A percentile compares a stretch with the other conserved stretches of the same genome.
These are phyloP conservation scores for Podila clonocystis DNA, from an alignment of 192 early-diverging fungal species.

Conservation along the genomic window DNA sequence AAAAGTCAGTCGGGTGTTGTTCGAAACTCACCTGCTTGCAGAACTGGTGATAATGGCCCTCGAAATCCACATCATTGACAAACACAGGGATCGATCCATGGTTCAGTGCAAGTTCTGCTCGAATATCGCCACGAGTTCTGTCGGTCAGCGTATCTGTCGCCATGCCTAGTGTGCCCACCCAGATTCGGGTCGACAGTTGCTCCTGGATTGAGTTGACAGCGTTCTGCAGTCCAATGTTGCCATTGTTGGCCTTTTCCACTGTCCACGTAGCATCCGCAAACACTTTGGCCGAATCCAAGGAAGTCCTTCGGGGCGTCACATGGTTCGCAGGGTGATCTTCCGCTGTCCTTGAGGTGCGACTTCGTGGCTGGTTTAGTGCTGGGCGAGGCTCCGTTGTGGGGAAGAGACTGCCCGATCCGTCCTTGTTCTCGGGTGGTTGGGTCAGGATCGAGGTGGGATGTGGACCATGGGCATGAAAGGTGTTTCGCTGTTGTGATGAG, in stretches of 20 bases:
- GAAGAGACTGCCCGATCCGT: conserved; percentile 42
- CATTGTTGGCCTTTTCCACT: conserved; percentile 79
- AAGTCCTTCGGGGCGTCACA: conserved; percentile 21
- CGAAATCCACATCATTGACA: conserved; percentile 80
- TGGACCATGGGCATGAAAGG: conserved; percentile 45
- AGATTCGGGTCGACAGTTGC: conserved; percentile 67
- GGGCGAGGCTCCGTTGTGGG: conserved; percentile 29
- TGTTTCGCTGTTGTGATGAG: conserved; percentile 32
- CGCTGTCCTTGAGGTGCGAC: conserved; percentile 23
- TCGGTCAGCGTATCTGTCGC: conserved; percentile 74
- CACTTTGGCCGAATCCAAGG: conserved; percentile 47
- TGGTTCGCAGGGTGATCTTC: conserved; percentile 16
- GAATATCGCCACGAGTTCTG: conserved; percentile 67
- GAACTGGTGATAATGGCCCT: conserved; percentile 93
- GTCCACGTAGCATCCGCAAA: conserved; percentile 62
- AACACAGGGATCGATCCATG: conserved; percentile 84
- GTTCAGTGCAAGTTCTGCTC: conserved; percentile 66
- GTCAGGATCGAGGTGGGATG: conserved; percentile 26
- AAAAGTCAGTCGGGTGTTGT: neutral
- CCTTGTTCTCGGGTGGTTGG: conserved; percentile 21
- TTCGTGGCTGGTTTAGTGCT: conserved; percentile 43
- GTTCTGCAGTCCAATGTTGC: conserved; percentile 97
- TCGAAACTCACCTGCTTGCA: conserved; percentile 85
- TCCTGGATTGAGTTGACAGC: conserved; percentile 78
- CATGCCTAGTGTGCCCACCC: conserved; percentile 83